Conservation (phyloP, 139 green algal genomes). For the Pleodorina starrii region DNA sequence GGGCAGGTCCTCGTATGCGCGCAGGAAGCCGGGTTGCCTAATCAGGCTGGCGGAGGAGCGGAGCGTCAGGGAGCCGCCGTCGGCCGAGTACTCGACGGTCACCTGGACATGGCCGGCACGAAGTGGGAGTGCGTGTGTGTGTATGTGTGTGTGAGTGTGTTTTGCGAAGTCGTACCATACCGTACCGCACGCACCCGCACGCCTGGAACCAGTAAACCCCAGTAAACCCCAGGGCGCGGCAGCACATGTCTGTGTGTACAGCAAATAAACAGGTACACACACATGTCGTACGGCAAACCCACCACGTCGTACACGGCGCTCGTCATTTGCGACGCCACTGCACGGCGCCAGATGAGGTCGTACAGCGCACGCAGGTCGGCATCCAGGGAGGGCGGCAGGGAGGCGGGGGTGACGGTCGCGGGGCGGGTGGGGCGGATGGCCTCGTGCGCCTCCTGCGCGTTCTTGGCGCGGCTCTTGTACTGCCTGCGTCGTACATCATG, state of each 20-base stretch:
- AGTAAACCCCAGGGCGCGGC: too few relatives aligned
- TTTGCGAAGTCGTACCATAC: too few relatives aligned
- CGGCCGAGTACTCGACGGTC: conserved; percentile 63
- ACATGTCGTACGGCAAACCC: not conserved
- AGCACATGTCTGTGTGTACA: not conserved
- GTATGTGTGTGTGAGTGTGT: too few relatives aligned
- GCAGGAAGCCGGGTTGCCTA: conserved; percentile 73
- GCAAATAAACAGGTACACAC: not conserved
- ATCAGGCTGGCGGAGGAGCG: conserved; percentile 62
- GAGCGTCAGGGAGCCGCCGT: conserved; percentile 62
- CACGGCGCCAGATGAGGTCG: conserved; percentile 85
- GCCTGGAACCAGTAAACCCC: too few relatives aligned
- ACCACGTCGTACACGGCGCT: conserved; percentile 42
- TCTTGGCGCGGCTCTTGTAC: conserved; percentile 74
- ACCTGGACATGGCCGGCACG: too few relatives aligned
- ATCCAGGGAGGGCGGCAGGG: conserved; percentile 38
- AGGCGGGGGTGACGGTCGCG: conserved; percentile 30
- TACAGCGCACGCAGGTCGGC: conserved; percentile 81
- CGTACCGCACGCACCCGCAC: too few relatives aligned
- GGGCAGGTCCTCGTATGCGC: not conserved
- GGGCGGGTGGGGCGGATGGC: conserved; percentile 89
- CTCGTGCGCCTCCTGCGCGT: conserved; percentile 95
- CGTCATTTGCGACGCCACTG: conserved; percentile 89
- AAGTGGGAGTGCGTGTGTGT: too few relatives aligned
- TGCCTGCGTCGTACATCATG: not conserved